phyloP scores from a whole-genome alignment of 768 basidiomycete genomes.

The Mrakia blollopis region DNA sequence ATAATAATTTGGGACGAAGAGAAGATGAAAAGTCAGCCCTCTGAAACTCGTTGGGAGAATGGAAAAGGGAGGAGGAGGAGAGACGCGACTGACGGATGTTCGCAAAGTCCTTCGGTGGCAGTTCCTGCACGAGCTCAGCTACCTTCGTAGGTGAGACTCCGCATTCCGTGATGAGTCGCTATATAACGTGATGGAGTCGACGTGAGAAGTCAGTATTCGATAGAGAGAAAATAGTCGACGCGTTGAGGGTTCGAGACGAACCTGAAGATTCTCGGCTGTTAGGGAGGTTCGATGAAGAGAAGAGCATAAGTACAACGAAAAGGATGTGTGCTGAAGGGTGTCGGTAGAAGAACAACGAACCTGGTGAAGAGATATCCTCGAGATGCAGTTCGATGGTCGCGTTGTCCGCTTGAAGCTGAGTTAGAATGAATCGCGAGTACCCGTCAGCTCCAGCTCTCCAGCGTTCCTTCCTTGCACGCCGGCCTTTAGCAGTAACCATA shows the following conservation, averaged over 20 bases:
- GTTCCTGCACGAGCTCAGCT: constrained; percentile 77
- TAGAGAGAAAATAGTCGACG: not conserved
- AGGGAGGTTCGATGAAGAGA: too few relatives aligned
- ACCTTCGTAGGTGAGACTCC: constrained; percentile 88
- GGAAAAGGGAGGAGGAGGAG: constrained; percentile 64
- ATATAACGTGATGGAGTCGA: constrained; percentile 44
- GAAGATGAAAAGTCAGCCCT: not conserved
- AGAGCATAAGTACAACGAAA: not conserved
- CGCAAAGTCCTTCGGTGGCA: constrained; percentile 70
- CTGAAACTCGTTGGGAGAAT: constrained; percentile 36
- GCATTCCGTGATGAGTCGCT: constrained; percentile 82
- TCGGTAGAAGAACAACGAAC: not conserved
- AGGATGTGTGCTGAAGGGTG: not conserved
- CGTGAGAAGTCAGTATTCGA: not conserved
- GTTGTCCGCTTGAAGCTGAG: constrained; percentile 30
- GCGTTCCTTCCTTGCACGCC: not conserved
- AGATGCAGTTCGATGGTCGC: constrained; percentile 32
- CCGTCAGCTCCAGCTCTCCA: not conserved
- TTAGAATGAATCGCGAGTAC: not conserved
- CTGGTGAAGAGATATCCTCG: constrained; percentile 26
- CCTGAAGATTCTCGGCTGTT: constrained; percentile 30
- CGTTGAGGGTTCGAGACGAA: not conserved
- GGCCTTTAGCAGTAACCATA: not conserved
- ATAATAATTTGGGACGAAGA: not conserved
- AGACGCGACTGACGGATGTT: constrained; percentile 79